These are phyloP conservation scores for Salix purpurea DNA, from an alignment of 345 rosid genomes.

Conservation along the genomic window DNA sequence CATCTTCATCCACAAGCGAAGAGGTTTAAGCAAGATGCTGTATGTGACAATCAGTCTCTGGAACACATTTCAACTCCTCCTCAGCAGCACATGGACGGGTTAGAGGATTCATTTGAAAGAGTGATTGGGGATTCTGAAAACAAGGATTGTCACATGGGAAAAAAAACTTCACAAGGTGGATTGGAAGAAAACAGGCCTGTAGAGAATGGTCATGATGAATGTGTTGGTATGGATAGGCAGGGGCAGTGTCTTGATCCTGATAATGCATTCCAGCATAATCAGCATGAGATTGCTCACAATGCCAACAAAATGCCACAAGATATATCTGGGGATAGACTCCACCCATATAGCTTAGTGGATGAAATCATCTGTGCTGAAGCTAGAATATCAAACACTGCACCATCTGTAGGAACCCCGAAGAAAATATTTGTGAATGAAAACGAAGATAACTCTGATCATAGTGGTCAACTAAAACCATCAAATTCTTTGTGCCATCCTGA, in stretches of 20 bases:
- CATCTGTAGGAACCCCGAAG: not conserved
- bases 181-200: slow-evolving; percentile 11
- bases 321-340: slow-evolving; percentile 1
- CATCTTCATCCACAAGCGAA: slow-evolving; percentile 22
- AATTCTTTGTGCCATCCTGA: slow-evolving; percentile 1
- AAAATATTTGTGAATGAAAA: slow-evolving; percentile 8
- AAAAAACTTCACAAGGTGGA: slow-evolving; percentile 16
- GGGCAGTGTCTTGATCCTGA: slow-evolving; percentile 12
- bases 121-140: slow-evolving; percentile 3
- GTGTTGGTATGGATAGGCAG: slow-evolving; percentile 13
- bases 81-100: not conserved
- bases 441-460: not conserved
- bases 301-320: slow-evolving; percentile 2
- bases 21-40: slow-evolving; percentile 31
- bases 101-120: slow-evolving; percentile 12
- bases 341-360: slow-evolving; percentile 2
- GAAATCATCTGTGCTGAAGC: slow-evolving; percentile 16
- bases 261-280: slow-evolving; percentile 12
- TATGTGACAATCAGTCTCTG: not conserved
- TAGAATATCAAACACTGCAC: slow-evolving; percentile 8
- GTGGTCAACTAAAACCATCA: not conserved
- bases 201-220: slow-evolving; percentile 16
- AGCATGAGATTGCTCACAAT: slow-evolving; percentile 9
- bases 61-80: slow-evolving; percentile 2
- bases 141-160: slow-evolving; percentile 9